phyloP scores from a whole-genome alignment of 208 protist genomes.

The Blechomonas ayalai region DNA sequence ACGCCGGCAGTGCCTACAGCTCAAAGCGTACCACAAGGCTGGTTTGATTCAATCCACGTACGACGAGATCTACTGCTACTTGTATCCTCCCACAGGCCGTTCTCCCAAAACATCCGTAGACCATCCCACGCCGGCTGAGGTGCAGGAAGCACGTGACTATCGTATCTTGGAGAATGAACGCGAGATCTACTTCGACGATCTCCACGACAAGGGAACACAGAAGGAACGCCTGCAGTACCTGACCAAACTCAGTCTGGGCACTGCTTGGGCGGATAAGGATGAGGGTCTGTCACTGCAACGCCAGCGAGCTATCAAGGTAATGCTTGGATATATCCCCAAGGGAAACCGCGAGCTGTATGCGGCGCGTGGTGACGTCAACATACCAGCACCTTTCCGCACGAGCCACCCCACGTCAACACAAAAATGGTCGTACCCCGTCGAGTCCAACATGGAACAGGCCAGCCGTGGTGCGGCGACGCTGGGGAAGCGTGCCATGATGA shows the following conservation, averaged over 20 bases:
- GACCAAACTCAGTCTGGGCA: conserved; percentile 62
- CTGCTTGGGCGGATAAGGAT: conserved; percentile 83
- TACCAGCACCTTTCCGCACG: conserved; percentile 71
- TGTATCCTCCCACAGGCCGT: conserved; percentile 74
- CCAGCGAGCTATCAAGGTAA: conserved; percentile 82
- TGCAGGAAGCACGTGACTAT: conserved; percentile 47
- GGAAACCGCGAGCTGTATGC: conserved; percentile 83
- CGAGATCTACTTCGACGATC: conserved; percentile 80
- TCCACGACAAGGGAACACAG: conserved; percentile 40
- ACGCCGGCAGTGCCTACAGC: conserved; percentile 44
- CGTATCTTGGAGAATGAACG: conserved; percentile 65
- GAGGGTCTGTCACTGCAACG: conserved; percentile 79
- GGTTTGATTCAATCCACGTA: conserved; percentile 62
- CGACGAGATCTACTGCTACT: conserved; percentile 80
- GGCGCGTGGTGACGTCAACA: conserved; percentile 77
- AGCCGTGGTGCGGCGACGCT: conserved; percentile 65
- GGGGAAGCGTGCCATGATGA: conserved; percentile 73
- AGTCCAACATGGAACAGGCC: conserved; percentile 83
- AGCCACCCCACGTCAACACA: conserved; percentile 71
- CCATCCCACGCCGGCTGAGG: conserved; percentile 53
- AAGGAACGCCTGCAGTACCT: conserved; percentile 56
- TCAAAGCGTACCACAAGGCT: conserved; percentile 71
- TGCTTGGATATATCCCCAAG: conserved; percentile 83
- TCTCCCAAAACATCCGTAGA: conserved; percentile 75
- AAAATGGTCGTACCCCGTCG: conserved; percentile 58